Evolutionary conservation across 2,329 filamentous ascomycete genomes (phyloP).

Genomic region (Lachnellula subtilissima): DNA sequence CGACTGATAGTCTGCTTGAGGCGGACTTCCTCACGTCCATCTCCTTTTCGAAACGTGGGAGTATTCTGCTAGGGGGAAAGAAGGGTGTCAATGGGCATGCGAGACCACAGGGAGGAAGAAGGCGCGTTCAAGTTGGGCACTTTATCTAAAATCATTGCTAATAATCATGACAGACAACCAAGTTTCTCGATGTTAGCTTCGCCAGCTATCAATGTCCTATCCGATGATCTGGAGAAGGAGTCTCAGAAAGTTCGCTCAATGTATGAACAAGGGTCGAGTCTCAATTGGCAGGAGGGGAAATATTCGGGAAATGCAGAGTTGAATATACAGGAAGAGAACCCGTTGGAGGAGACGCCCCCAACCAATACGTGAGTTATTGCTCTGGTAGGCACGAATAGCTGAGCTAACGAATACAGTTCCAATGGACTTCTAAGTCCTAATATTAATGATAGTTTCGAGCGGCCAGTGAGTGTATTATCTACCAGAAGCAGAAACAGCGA

Average conservation of each 20-base stretch:
- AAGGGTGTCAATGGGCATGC: conserved; percentile 26
- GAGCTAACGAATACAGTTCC: conserved; percentile 18
- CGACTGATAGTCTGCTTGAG: conserved; percentile 51
- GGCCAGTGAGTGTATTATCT: conserved; percentile 24
- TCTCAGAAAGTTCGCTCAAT: conserved; percentile 33
- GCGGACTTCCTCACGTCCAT: conserved; percentile 53
- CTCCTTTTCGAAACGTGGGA: conserved; percentile 59
- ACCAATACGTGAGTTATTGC: conserved; percentile 6
- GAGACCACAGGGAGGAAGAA: conserved; percentile 20
- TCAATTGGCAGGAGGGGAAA: conserved; percentile 25
- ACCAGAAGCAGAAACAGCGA: conserved; percentile 22
- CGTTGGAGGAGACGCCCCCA: conserved; percentile 3
- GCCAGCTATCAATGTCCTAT: conserved; percentile 22
- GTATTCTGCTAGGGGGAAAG: conserved; percentile 55
- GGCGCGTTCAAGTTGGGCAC: conserved; percentile 14
- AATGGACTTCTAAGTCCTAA: conserved; percentile 17
- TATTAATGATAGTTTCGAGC: conserved; percentile 7
- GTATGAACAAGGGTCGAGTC: conserved; percentile 28
- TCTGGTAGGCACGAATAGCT: not conserved
- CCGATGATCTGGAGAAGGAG: conserved; percentile 30
- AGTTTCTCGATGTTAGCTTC: conserved; percentile 27
- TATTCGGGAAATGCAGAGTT: conserved; percentile 7
- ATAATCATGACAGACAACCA: conserved; percentile 23
- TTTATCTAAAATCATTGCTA: conserved; percentile 3
- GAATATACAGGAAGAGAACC: conserved; percentile 5